Evolutionary conservation across 495 filamentous ascomycete species (phyloP).

Genomic region (Penicillium mononematosum): DNA sequence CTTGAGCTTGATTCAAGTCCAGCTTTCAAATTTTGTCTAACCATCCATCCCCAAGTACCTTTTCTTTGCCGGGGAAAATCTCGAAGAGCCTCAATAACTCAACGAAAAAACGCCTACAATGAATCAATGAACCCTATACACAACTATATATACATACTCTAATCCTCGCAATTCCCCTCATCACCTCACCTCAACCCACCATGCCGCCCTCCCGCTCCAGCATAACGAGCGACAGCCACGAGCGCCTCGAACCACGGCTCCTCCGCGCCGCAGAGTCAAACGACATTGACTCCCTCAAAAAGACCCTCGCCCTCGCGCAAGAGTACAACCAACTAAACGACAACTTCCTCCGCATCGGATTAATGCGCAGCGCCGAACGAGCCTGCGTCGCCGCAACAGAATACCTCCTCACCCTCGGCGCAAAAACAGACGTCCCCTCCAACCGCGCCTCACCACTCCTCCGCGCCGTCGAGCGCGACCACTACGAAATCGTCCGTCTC

Average conservation of each 20-base stretch:
- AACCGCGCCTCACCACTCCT: slow-evolving; percentile 48
- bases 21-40: neutral
- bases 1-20: slow-evolving; percentile 6
- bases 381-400: slow-evolving; percentile 42
- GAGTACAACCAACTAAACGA: slow-evolving; percentile 47
- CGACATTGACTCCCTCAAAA: slow-evolving; percentile 35
- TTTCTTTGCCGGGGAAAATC: neutral
- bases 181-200: neutral
- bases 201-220: slow-evolving; percentile 43
- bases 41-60: neutral
- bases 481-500: slow-evolving; percentile 45
- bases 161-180: neutral
- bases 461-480: slow-evolving; percentile 51
- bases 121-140: slow-evolving; percentile 8
- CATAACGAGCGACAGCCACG: slow-evolving; percentile 42
- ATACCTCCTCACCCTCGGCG: slow-evolving; percentile 47
- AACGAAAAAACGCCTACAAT: neutral
- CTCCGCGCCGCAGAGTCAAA: slow-evolving; percentile 51
- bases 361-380: slow-evolving; percentile 53
- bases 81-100: neutral
- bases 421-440: slow-evolving; percentile 41
- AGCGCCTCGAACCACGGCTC: slow-evolving; percentile 54
- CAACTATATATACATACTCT: neutral
- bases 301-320: slow-evolving; percentile 41
- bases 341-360: slow-evolving; percentile 49